These are phyloP conservation scores for Penicillium sp. DNA, from an alignment of 2,329 filamentous ascomycete genomes.

Conservation along the genomic window DNA sequence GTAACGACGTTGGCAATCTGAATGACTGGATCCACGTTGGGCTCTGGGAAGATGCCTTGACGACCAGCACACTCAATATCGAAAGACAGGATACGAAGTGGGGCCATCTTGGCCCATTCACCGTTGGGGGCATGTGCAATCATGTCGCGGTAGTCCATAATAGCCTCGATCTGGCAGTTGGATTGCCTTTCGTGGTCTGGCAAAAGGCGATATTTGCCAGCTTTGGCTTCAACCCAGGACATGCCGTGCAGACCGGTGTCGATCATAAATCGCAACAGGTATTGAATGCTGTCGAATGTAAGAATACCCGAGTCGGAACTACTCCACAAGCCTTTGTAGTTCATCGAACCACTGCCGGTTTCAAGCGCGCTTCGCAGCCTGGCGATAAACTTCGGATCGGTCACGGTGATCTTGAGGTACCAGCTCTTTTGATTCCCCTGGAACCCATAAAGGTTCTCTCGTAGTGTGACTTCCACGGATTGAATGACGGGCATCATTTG, in stretches of 20 bases:
- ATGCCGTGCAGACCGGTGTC: constrained; percentile 93
- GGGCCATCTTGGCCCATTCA: constrained; percentile 98
- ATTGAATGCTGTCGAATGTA: constrained; percentile 96
- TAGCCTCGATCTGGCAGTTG: constrained; percentile 94
- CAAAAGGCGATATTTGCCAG: constrained; percentile 74
- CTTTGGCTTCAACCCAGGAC: constrained; percentile 92
- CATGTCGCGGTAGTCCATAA: constrained; percentile 79
- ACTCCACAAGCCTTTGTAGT: constrained; percentile 92
- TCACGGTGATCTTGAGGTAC: constrained; percentile 92
- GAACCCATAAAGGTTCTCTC: constrained; percentile 92
- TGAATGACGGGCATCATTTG: constrained; percentile 76
- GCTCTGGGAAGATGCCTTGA: constrained; percentile 96
- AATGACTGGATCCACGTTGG: constrained; percentile 90
- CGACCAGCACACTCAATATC: constrained; percentile 98
- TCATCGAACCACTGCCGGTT: constrained; percentile 66
- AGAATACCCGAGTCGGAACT: constrained; percentile 72
- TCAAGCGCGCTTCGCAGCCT: constrained; percentile 79
- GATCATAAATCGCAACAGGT: constrained; percentile 96
- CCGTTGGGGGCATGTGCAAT: constrained; percentile 87
- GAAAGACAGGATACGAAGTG: constrained; percentile 88
- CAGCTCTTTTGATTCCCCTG: constrained; percentile 91
- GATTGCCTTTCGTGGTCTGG: constrained; percentile 73
- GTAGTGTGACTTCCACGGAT: constrained; percentile 79
- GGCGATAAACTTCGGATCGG: constrained; percentile 82
- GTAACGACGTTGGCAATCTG: constrained; percentile 98